These are phyloP conservation scores for Sclerotinia nivalis DNA, from an alignment of 2,329 filamentous ascomycete species.

Conservation along the genomic window DNA sequence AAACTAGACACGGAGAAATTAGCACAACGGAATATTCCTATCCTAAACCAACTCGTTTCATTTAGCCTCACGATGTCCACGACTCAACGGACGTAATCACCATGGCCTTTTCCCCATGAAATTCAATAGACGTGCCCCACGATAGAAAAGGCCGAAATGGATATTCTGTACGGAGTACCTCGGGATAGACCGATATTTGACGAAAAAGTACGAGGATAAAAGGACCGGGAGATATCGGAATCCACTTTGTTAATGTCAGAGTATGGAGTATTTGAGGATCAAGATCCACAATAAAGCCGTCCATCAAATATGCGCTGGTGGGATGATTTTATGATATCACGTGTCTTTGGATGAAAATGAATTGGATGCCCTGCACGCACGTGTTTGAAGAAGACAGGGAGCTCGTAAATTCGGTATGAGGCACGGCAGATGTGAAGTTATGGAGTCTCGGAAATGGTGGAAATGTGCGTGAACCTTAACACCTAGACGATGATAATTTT, in stretches of 20 bases:
- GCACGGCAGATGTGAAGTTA: neutral
- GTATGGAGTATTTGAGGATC: constrained; percentile 5
- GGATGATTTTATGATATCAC: constrained; percentile 3
- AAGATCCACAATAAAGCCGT: constrained; percentile 25
- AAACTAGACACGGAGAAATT: constrained; percentile 10
- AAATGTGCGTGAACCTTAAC: constrained; percentile 8
- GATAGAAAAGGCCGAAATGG: constrained; percentile 11
- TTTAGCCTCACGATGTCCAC: neutral
- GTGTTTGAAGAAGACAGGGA: neutral
- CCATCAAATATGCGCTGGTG: constrained; percentile 11
- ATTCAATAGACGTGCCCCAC: constrained; percentile 13
- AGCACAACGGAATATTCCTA: neutral
- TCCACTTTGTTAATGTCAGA: constrained; percentile 4
- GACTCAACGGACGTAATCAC: neutral
- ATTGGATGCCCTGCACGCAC: neutral
- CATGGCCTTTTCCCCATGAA: constrained; percentile 11
- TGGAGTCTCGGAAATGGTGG: neutral
- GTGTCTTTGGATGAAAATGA: neutral
- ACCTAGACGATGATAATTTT: neutral
- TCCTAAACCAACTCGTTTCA: neutral
- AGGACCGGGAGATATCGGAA: constrained; percentile 20
- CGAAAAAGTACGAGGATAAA: constrained; percentile 11
- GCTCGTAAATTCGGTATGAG: neutral
- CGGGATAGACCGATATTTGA: neutral
- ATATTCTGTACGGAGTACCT: neutral